Evolutionary conservation across 1,139 yeast species (phyloP).

Genomic region (Debaryomycetaceae sp.): DNA sequence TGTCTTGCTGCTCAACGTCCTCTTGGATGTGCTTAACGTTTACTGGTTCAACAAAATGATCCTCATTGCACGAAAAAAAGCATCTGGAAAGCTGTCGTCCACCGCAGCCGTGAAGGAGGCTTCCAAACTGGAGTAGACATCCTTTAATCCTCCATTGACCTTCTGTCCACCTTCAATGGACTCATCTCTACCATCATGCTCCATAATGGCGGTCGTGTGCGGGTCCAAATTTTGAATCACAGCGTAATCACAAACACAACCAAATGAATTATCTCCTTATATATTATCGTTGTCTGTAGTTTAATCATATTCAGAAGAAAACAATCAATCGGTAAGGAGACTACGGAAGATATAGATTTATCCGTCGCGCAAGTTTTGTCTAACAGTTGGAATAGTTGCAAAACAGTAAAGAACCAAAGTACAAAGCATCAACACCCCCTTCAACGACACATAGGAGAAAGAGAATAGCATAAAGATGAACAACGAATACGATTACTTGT

Average conservation of each 20-base stretch:
- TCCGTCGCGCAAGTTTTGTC: neutral
- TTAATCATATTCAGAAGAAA: neutral
- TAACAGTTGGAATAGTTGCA: neutral
- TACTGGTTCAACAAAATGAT: slow-evolving; percentile 86
- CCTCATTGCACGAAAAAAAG: slow-evolving; percentile 57
- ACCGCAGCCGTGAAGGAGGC: slow-evolving; percentile 17
- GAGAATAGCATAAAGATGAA: slow-evolving; percentile 41
- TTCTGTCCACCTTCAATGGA: neutral
- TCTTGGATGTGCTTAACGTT: slow-evolving; percentile 66
- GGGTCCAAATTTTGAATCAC: neutral
- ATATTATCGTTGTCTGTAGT: neutral
- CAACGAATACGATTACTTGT: slow-evolving; percentile 94
- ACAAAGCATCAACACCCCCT: neutral
- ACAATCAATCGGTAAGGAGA: neutral
- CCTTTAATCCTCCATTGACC: neutral
- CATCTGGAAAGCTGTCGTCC: slow-evolving; percentile 19
- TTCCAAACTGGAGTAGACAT: slow-evolving; percentile 18
- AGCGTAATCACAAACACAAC: neutral
- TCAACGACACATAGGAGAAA: neutral
- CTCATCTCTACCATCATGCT: too few species aligned
- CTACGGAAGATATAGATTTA: neutral
- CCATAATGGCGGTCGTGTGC: neutral
- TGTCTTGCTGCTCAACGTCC: slow-evolving; percentile 59
- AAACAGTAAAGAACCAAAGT: neutral
- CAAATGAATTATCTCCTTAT: neutral